Base-by-base conservation (phyloP, 768 basidiomycete species). In the Agrocybe praecox region DNA sequence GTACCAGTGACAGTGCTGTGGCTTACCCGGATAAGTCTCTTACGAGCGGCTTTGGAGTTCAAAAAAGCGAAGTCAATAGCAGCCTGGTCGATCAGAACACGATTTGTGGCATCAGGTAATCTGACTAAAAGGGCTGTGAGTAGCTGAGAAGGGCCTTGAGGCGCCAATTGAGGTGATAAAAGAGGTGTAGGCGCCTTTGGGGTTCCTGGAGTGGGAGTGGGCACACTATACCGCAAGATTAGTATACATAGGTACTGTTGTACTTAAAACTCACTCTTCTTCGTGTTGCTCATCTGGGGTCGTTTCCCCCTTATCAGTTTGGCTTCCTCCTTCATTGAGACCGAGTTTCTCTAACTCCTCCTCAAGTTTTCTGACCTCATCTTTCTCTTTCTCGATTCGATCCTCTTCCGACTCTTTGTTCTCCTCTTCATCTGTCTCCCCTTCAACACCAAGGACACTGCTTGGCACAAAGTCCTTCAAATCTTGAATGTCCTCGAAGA, bases 31-130 rank as follows among this genome's bases (percentile, higher is more conserved):
- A 93, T 80, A 40, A 98, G 80, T 54, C 97, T 76, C 70, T 96
- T 98, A 64, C 97, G 80, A 12, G 96, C 93, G 19, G 96, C 94
- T 70, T 98, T 98, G 43, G 94, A 96, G 68, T 98, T 99, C 55
- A 99, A 77, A 66, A 96, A 94, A 0, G 94, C 93, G 70, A 99
- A 99, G 60, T 99, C 96, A 36, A 98, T 85, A 0, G 95, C 95
- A 24, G 90, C 89, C 72, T 96, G 93, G 68, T 99, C 97, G 55
- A 98, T 91, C 57, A 94, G 71, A 2, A 84, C 81, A 15, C 92
- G 85, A 66, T 94, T 98, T 12, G 92, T 96, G n/a, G 92, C 91
- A 69, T 99, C 96, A 0, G 96, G 92, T 11, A 99, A 80, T 24
- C 95, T 90, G 32, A 90, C 87, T 36, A 99, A 86, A 18, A 99